Percentiles rank a stretch among this genome's conserved stretches.
Conservation (phyloP, 306 rosid species). For the Cicer yamashitae region DNA sequence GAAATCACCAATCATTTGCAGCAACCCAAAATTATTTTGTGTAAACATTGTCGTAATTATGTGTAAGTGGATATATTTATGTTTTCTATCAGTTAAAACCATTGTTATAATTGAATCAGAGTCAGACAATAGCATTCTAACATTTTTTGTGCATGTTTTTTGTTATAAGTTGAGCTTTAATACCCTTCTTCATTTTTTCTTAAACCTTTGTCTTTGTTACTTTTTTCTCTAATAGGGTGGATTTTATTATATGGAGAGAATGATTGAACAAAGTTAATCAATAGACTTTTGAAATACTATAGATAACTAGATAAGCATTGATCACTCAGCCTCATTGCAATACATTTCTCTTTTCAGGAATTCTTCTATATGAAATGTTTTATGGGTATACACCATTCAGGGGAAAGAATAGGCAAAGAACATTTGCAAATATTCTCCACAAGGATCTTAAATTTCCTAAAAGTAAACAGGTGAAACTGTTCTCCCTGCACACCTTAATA, state of each 20-base stretch:
- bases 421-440: slow-evolving; percentile 89
- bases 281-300: too few relatives aligned
- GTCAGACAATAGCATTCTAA: neutral
- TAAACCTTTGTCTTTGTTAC: neutral
- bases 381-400: slow-evolving; percentile 95
- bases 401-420: slow-evolving; percentile 90
- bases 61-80: too few relatives aligned
- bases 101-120: neutral
- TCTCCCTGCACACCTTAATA: slow-evolving; percentile 5
- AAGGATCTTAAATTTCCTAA: slow-evolving; percentile 90
- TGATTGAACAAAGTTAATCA: too few relatives aligned
- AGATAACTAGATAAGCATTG: too few relatives aligned
- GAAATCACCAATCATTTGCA: too few relatives aligned
- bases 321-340: too few relatives aligned
- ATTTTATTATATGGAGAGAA: too few relatives aligned
- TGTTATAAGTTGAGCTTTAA: slow-evolving; percentile 2
- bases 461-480: slow-evolving; percentile 62
- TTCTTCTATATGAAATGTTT: slow-evolving; percentile 90
- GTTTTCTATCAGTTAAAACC: neutral
- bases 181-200: slow-evolving; percentile 6
- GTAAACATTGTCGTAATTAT: too few relatives aligned
- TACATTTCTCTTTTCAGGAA: slow-evolving; percentile 48
- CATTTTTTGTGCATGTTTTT: neutral
- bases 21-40: too few relatives aligned
- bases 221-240: too few relatives aligned